Percentiles rank a stretch among this genome's conserved stretches.
These are phyloP conservation scores for Uronychia binucleata DNA, from an alignment of 73 alveolate genomes.

Conservation along the genomic window DNA sequence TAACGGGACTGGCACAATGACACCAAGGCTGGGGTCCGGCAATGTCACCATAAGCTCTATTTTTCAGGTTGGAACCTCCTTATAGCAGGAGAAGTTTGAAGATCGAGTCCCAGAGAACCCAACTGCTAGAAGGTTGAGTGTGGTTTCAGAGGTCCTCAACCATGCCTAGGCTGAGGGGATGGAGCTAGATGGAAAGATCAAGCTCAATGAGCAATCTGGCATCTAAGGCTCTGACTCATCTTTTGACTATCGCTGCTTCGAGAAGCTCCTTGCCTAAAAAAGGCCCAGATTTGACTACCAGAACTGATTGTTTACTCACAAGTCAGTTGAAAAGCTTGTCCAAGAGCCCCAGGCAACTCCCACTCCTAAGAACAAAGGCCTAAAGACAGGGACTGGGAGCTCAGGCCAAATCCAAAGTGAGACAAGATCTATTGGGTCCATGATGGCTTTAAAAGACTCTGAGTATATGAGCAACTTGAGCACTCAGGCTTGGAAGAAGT, in stretches of 20 bases:
- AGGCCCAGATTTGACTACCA: background rate
- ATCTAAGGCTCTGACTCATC: background rate
- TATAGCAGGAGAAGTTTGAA: background rate
- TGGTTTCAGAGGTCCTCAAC: background rate
- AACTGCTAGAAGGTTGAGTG: background rate
- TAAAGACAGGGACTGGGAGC: background rate
- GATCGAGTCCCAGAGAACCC: background rate
- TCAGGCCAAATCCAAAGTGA: background rate
- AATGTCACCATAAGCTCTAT: background rate
- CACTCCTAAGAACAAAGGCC: background rate
- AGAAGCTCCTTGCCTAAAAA: background rate
- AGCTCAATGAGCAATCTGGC: background rate
- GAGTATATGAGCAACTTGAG: background rate
- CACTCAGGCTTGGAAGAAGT: background rate
- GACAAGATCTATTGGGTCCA: background rate
- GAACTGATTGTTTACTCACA: background rate
- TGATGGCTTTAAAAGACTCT: background rate
- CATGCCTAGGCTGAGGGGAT: background rate
- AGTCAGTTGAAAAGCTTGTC: background rate
- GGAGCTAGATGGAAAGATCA: background rate
- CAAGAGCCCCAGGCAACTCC: background rate
- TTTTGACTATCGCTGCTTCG: background rate
- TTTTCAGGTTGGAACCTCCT: too few species aligned
- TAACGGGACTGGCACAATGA: background rate
- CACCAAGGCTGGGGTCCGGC: background rate